Conservation (phyloP, 495 filamentous ascomycete genomes). For the Sporormia fimetaria region DNA sequence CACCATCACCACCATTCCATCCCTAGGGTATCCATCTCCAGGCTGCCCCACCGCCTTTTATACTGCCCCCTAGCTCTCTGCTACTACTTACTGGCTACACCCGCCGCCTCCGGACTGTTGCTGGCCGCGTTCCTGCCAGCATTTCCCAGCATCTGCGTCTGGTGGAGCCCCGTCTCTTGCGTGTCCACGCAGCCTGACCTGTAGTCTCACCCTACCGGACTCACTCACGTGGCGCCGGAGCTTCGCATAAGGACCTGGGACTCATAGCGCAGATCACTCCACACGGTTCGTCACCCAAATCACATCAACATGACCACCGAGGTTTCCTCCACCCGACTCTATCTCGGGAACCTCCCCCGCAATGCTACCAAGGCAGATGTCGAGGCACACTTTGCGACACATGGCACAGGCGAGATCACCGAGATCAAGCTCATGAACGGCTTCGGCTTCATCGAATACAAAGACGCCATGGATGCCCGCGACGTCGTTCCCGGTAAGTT, state of each 20-base stretch:
- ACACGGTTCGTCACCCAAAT: not conserved
- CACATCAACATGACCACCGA: conserved; percentile 47
- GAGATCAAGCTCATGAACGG: conserved; percentile 99
- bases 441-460: conserved; percentile 98
- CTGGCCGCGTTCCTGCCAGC: no score
- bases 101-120: no score
- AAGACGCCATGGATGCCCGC: conserved; percentile 90
- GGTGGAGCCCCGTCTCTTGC: no score
- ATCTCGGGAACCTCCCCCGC: conserved; percentile 94
- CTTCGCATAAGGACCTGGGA: not conserved
- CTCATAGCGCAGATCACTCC: not conserved
- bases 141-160: no score
- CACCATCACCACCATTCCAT: no score
- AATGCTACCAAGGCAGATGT: conserved; percentile 93
- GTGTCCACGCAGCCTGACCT: no score
- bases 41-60: no score
- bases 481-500: conserved; percentile 90
- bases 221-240: no score
- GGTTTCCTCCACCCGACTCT: conserved; percentile 86
- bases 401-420: conserved; percentile 92
- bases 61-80: no score
- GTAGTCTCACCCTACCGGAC: no score
- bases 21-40: no score
- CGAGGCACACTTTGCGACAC: conserved; percentile 86
- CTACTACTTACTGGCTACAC: no score